Evolutionary conservation across 2,329 filamentous ascomycete species (phyloP), one percentile per base, ranked within the genome.

Genomic region (Chrysosporium keratinophilum): DNA sequence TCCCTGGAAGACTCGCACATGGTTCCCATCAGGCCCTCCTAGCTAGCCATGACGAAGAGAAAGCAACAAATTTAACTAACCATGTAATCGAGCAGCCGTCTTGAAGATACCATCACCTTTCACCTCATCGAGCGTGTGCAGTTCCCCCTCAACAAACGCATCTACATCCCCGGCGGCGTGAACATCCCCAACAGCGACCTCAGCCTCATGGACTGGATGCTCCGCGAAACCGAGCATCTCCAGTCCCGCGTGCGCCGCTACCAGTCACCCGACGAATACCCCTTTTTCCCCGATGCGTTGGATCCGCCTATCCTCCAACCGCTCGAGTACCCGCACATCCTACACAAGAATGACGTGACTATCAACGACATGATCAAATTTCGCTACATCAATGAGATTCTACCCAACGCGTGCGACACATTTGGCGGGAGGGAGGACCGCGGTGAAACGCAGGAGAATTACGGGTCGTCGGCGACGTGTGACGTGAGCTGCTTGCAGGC

Each of bases 71-170:
- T 4, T 28, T 7, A 28, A 28, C 23, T 28, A 7, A 28, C 23
- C 23, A 28, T 28, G 23, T 28, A 28, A 28, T 28, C 15, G 12
- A 39, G 17, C 65, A 98, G 93, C 65, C 93, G 93, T 17, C 79
- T 97, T 15, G 93, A 98, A 74, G 93, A 98, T 67, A 97, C 91
- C 57, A 97, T 98, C 66, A 95, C 88, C 61, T 96, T 95, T 72
- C 87, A 95, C 71, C 78, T 98, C 39, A 97, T 97, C 65, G 93
- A 98, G 74, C 85, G 93, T 40, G 91, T 91, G n/a, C 93, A 98
- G 70, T 98, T 97, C 70, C 88, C 91, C 3, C 79, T 94, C 60
- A 97, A 96, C 74, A 76, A 80, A 66, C 88, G 83, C 64, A 90
- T 97, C 71, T 98, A 98, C 74, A 70, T 75, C 11, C 80, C 88